These are phyloP conservation scores for Pseudogymnoascus sp. DNA, from an alignment of 2,329 filamentous ascomycete species.

Conservation along the genomic window DNA sequence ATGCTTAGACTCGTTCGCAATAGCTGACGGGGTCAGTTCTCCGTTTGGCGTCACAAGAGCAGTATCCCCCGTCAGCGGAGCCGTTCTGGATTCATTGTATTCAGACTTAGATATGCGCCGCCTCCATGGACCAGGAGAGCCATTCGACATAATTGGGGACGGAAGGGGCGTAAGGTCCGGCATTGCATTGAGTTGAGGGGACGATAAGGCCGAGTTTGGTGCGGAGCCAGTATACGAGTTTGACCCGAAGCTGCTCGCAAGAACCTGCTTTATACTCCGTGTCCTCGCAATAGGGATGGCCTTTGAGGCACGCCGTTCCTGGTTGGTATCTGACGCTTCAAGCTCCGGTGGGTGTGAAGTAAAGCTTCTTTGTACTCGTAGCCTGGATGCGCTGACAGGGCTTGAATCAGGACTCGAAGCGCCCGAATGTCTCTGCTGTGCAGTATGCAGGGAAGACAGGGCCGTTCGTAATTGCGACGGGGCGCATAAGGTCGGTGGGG, in stretches of 20 bases:
- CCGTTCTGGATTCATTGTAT: background rate
- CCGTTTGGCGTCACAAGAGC: conserved; percentile 43
- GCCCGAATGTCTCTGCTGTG: conserved; percentile 26
- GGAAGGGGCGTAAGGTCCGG: conserved; percentile 71
- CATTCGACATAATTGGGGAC: conserved; percentile 59
- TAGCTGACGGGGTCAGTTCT: conserved; percentile 44
- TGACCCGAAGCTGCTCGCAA: conserved; percentile 41
- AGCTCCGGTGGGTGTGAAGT: conserved; percentile 20
- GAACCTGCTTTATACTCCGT: conserved; percentile 50
- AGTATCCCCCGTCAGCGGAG: conserved; percentile 34
- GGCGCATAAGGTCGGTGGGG: conserved; percentile 27
- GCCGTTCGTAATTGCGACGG: conserved; percentile 33
- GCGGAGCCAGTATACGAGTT: conserved; percentile 38
- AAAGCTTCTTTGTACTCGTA: conserved; percentile 11
- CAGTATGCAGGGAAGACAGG: conserved; percentile 19
- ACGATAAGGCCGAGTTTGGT: conserved; percentile 61
- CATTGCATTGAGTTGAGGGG: conserved; percentile 67
- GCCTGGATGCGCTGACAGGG: background rate
- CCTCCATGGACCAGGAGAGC: conserved; percentile 61
- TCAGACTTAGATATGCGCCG: conserved; percentile 31
- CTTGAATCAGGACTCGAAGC: conserved; percentile 26
- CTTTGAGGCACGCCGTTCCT: conserved; percentile 32
- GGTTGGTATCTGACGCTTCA: conserved; percentile 36
- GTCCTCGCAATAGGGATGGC: conserved; percentile 38
- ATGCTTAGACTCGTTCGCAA: conserved; percentile 47